Percentiles rank a stretch among this genome's conserved stretches.
These are phyloP conservation scores for Paramecium octaurelia DNA, from an alignment of 73 alveolate genomes.

Conservation along the genomic window DNA sequence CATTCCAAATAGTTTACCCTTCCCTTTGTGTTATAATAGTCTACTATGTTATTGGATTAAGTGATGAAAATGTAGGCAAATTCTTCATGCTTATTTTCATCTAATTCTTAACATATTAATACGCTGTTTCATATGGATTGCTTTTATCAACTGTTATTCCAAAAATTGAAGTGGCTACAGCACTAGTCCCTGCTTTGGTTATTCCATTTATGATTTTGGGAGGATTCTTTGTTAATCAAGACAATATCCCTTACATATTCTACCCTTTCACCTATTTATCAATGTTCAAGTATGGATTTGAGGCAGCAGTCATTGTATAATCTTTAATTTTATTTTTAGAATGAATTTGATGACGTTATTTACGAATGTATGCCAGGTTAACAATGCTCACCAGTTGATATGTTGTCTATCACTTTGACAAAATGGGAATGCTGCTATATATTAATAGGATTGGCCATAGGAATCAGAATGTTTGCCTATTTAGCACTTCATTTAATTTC, in stretches of 20 bases:
- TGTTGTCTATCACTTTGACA: slow-evolving; percentile 34
- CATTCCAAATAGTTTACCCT: slow-evolving; percentile 64
- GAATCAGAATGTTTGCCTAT: slow-evolving; percentile 56
- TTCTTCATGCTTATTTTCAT: slow-evolving; percentile 19
- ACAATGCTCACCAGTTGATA: slow-evolving; percentile 29
- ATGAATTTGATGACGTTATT: slow-evolving; percentile 52
- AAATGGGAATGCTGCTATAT: slow-evolving; percentile 46
- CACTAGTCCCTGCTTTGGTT: slow-evolving; percentile 63
- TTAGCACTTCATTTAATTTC: slow-evolving; percentile 42
- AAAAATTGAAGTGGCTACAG: slow-evolving; percentile 61
- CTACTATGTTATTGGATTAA: slow-evolving; percentile 56
- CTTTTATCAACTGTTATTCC: slow-evolving; percentile 52
- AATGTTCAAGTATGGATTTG: slow-evolving; percentile 56
- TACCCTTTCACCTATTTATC: slow-evolving; percentile 47
- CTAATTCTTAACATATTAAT: slow-evolving; percentile 31
- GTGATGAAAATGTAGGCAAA: slow-evolving; percentile 14
- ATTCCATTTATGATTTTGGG: slow-evolving; percentile 67
- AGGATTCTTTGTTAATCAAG: slow-evolving; percentile 63
- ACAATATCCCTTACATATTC: slow-evolving; percentile 56
- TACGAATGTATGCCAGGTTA: neutral
- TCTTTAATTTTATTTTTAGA: neutral
- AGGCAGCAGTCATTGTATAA: slow-evolving; percentile 48
- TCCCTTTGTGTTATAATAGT: slow-evolving; percentile 42
- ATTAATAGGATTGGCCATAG: slow-evolving; percentile 52
- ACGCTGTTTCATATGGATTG: slow-evolving; percentile 59